Percentiles rank a stretch among this genome's conserved stretches.
Conservation (phyloP, 2,329 filamentous ascomycete genomes). For the Nemania diffusa region DNA sequence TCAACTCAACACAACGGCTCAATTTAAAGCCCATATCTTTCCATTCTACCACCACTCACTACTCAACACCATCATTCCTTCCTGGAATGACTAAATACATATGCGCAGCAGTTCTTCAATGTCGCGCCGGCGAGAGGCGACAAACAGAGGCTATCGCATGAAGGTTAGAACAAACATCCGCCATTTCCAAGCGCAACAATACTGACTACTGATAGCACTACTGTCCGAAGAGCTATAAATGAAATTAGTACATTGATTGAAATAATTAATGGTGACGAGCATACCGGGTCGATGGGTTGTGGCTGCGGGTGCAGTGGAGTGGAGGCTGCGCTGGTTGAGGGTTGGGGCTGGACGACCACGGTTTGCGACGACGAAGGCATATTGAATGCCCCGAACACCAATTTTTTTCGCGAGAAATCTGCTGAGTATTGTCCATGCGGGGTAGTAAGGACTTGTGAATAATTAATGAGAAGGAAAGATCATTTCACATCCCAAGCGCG, state of each 20-base stretch:
- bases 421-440: constrained; percentile 13
- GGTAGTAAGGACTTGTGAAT: background rate
- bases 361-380: constrained; percentile 24
- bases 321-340: constrained; percentile 1
- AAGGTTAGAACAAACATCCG: constrained; percentile 6
- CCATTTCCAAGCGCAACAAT: background rate
- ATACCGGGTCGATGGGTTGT: constrained; percentile 8
- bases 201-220: constrained; percentile 13
- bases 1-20: constrained; percentile 7
- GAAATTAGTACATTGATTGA: background rate
- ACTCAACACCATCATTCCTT: constrained; percentile 8
- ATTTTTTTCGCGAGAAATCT: background rate
- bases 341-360: constrained; percentile 2
- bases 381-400: constrained; percentile 16
- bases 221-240: background rate
- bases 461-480: background rate
- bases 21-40: constrained; percentile 5
- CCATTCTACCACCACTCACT: constrained; percentile 4
- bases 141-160: constrained; percentile 12
- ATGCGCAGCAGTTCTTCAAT: background rate
- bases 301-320: constrained; percentile 1
- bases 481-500: background rate
- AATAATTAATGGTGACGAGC: background rate
- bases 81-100: background rate
- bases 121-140: background rate